Evolutionary conservation across 139 green algal genomes (phyloP).

Genomic region (Micractinium sp.): DNA sequence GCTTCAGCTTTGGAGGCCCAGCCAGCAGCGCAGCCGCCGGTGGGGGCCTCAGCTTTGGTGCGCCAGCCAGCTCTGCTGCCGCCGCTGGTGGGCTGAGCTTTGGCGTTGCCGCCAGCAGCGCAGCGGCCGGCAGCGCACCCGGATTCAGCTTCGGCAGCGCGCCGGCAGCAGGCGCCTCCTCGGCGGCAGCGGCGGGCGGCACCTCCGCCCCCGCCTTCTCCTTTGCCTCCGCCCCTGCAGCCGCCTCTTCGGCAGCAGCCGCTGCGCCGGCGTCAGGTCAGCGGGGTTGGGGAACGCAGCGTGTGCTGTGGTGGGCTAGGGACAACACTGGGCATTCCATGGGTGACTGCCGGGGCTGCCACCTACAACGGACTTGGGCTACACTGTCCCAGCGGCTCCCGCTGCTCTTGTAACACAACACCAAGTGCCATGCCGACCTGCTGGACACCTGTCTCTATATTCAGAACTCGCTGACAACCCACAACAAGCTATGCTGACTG

Average conservation of each 20-base stretch:
- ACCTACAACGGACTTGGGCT: too few relatives aligned
- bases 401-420: too few relatives aligned
- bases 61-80: background rate
- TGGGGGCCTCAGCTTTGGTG: background rate
- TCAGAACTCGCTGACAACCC: too few relatives aligned
- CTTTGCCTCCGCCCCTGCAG: constrained; percentile 17
- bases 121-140: constrained; percentile 8
- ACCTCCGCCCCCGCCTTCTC: constrained; percentile 17
- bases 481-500: background rate
- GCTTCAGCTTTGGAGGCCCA: constrained; percentile 38
- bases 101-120: constrained; percentile 9
- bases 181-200: background rate
- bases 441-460: too few relatives aligned
- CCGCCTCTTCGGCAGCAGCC: background rate
- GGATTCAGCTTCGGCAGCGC: constrained; percentile 11
- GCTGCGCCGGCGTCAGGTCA: constrained; percentile 12
- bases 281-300: background rate
- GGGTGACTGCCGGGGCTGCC: too few relatives aligned
- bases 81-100: constrained; percentile 2
- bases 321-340: background rate
- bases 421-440: background rate
- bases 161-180: background rate
- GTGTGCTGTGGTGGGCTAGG: background rate
- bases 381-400: too few relatives aligned
- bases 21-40: background rate